Evolutionary conservation across 352 stramenopile species (phyloP), one percentile per base, ranked within the genome.

Genomic region (Globisporangium middletonii): DNA sequence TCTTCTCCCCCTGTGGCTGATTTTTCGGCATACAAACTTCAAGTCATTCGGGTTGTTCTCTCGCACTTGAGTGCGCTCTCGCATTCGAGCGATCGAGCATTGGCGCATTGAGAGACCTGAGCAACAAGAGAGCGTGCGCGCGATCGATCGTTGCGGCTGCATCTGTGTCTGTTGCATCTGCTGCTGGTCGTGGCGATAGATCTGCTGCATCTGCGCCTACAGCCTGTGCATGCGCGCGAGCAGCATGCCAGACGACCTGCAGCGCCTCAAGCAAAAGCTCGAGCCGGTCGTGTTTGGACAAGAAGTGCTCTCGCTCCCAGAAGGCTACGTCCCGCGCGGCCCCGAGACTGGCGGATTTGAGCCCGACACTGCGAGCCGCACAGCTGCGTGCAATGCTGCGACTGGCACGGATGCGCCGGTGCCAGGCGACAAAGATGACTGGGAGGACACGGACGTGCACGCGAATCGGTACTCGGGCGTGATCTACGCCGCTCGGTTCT

Each of bases 401-500:
- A 35, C 45, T 16, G 49, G 26, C 41, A 58, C 65, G n/a, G 44
- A 48, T 28, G 37, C 38, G 27, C 42, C 38, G 28, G 27, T 2
- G 57, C 44, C 12, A 62, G 55, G 43, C 33, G 68, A 62, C 15
- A 72, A 84, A 19, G 75, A 84, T 18, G 62, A 65, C 45, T 56
- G 48, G 62, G 77, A 88, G 27, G 63, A 72, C 18, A 61, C 80
- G 1, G 67, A 86, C 26, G 69, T 80, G 23, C 71, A 68, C 1
- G 55, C 58, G 5, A 91, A 93, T 50, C 77, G 85, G n/a, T 90
- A 90, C 60, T 68, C 85, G 2, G 85, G 85, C 49, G 79, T 95
- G 19, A 83, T 95, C 62, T 91, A 95, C 58, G 85, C 85, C 5
- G 76, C 82, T 37, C 80, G 85, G 9, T 95, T 92, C 70, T 93